Conservation (phyloP, 2,329 filamentous ascomycete genomes). For the Chaetomiaceae sp. region DNA sequence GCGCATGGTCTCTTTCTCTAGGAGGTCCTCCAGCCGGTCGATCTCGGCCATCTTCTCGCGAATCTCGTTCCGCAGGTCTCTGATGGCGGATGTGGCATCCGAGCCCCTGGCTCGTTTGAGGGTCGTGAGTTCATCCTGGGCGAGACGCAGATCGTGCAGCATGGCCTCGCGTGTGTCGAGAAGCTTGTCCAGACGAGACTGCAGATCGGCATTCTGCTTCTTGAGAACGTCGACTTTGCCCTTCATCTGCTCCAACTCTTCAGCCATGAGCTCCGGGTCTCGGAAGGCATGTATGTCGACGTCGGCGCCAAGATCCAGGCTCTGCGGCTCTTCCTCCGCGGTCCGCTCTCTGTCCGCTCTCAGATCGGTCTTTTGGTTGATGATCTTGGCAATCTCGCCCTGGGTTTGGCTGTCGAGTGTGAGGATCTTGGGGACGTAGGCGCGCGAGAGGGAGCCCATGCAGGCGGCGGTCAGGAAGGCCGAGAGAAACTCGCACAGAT, state of each 20-base stretch:
- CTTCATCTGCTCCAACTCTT: slow-evolving; percentile 50
- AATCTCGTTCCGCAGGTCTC: slow-evolving; percentile 52
- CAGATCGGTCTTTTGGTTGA: slow-evolving; percentile 29
- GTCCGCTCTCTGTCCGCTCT: slow-evolving; percentile 23
- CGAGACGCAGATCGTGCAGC: slow-evolving; percentile 56
- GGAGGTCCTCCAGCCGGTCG: slow-evolving; percentile 62
- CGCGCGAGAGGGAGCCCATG: slow-evolving; percentile 29
- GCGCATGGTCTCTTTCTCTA: slow-evolving; percentile 48
- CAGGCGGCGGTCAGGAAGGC: slow-evolving; percentile 31
- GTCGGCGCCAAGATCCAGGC: slow-evolving; percentile 30
- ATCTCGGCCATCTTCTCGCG: slow-evolving; percentile 57
- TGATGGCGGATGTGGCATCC: slow-evolving; percentile 49
- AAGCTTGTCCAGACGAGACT: slow-evolving; percentile 56
- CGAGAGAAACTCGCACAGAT: slow-evolving; percentile 44
- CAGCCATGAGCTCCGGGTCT: slow-evolving; percentile 53
- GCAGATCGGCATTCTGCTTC: slow-evolving; percentile 56
- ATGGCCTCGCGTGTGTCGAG: slow-evolving; percentile 62
- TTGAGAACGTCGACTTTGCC: slow-evolving; percentile 50
- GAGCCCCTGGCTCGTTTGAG: slow-evolving; percentile 51
- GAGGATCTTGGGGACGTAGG: slow-evolving; percentile 32
- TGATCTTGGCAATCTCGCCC: slow-evolving; percentile 45
- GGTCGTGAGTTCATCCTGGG: slow-evolving; percentile 51
- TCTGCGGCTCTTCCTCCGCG: slow-evolving; percentile 8
- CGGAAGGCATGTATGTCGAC: slow-evolving; percentile 30
- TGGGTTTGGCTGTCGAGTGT: slow-evolving; percentile 34